Evolutionary conservation across 2,329 filamentous ascomycete genomes (phyloP), one percentile per base, ranked within the genome.

Genomic region (Alternaria postmessia): DNA sequence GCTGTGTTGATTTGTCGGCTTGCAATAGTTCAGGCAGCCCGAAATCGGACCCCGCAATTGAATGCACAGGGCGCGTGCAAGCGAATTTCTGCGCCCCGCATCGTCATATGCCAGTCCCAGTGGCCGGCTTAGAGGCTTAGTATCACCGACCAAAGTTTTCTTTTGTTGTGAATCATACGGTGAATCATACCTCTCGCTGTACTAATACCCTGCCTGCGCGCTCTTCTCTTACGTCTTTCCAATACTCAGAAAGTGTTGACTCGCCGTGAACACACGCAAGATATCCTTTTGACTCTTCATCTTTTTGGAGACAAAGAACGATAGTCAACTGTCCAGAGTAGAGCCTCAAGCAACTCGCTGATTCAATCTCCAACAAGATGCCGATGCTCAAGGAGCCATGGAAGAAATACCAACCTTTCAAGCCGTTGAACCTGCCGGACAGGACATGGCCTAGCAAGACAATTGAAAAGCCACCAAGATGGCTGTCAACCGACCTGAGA

Each of bases 401-500:
- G 69, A 89, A 84, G 71, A 94, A 94, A 79, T 94, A 94, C 84
- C 88, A 86, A 79, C 82, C 82, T 54, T 93, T 93, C 78, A 83
- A 84, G 70, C 87, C 88, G 61, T 73, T 91, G 55, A 80, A 91
- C 73, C 82, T 93, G 41, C 87, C 88, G 28, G 83, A 92, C 78
- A 85, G 91, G 38, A 87, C 91, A 90, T 96, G 93, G 93, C 93
- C 93, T 11, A 87, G 86, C 76, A 94, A 91, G 82, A 88, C 86
- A 41, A 86, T 97, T 72, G 87, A 92, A 73, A 95, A 94, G 81
- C 87, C 94, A 51, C 94, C 93, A 36, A 86, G 94, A 73, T 98
- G 94, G 94, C 88, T 97, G 75, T 91, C 91, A 44, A 96, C 93
- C 41, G 91, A 95, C 78, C 82, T 96, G 72, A 86, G 94, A 74